A percentile compares a stretch with the other conserved stretches of the same genome.
Conservation (phyloP, 169 alveolate species). For the Plasmodium billcollinsi region DNA sequence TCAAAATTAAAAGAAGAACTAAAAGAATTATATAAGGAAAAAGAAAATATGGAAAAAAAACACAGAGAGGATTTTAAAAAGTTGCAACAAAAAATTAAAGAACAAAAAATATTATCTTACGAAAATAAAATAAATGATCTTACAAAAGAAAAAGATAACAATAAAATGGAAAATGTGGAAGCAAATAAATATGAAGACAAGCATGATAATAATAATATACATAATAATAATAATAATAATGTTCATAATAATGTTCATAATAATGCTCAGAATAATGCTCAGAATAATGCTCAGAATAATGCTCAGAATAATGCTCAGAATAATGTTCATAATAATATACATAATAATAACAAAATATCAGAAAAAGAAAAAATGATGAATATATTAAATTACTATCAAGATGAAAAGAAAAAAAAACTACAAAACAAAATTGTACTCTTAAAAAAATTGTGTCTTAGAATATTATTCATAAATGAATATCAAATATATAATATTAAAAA, state of each 20-base stretch:
- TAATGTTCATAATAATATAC: no score
- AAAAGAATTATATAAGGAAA: slow-evolving; percentile 55
- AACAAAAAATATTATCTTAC: slow-evolving; percentile 66
- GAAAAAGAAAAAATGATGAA: not conserved
- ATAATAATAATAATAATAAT: no score
- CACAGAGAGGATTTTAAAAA: slow-evolving; percentile 74
- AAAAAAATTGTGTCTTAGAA: slow-evolving; percentile 64
- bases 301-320: no score
- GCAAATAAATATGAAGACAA: slow-evolving; percentile 2
- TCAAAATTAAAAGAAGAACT: slow-evolving; percentile 36
- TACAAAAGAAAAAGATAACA: slow-evolving; percentile 21
- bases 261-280: no score
- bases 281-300: no score
- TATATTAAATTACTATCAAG: slow-evolving; percentile 47
- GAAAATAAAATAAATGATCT: slow-evolving; percentile 67
- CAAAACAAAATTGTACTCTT: slow-evolving; percentile 36
- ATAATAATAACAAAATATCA: not conserved
- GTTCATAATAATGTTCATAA: no score
- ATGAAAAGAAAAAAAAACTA: slow-evolving; percentile 59
- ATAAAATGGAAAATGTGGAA: slow-evolving; percentile 14
- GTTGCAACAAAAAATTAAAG: slow-evolving; percentile 73
- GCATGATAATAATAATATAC: not conserved
- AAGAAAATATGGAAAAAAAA: slow-evolving; percentile 69
- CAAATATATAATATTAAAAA: slow-evolving; percentile 71
- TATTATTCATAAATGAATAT: slow-evolving; percentile 68